A percentile compares a stretch with the other conserved stretches of the same genome.
Evolutionary conservation across 208 protist genomes (phyloP).

Genomic region (Trypanosoma brucei): DNA sequence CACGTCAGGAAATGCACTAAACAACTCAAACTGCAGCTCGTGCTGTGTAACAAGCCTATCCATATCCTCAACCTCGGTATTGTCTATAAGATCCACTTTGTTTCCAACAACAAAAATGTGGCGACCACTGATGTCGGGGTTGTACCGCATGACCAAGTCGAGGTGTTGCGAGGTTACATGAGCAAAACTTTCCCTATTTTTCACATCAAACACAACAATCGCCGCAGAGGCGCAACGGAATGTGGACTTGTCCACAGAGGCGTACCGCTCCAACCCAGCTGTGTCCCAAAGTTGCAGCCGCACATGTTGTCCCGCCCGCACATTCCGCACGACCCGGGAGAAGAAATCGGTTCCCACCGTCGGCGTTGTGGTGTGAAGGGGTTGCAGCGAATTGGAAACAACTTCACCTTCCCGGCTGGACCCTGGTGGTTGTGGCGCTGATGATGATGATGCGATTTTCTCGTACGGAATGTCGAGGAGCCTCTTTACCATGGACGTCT

Average conservation of each 20-base stretch:
- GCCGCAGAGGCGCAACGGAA: constrained; percentile 89
- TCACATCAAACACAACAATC: constrained; percentile 96
- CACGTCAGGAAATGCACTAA: constrained; percentile 32
- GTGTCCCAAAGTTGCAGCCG: constrained; percentile 79
- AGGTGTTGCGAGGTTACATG: constrained; percentile 37
- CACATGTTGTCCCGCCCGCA: constrained; percentile 29
- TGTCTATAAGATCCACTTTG: constrained; percentile 43
- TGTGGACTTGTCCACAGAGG: constrained; percentile 85
- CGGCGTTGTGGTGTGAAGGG: constrained; percentile 14
- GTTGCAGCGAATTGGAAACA: constrained; percentile 2
- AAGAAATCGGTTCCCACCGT: constrained; percentile 71
- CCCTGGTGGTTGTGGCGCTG: background rate
- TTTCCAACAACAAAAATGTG: constrained; percentile 50
- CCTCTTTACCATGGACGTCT: constrained; percentile 58
- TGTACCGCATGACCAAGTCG: constrained; percentile 21
- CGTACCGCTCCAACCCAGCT: constrained; percentile 93
- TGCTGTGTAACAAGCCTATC: background rate
- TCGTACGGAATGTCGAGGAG: constrained; percentile 22
- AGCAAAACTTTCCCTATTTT: constrained; percentile 84
- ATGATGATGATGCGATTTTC: constrained; percentile 4
- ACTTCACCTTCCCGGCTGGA: background rate
- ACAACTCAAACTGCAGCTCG: constrained; percentile 28
- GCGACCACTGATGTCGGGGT: constrained; percentile 32
- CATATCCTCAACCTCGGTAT: background rate
- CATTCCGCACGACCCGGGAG: constrained; percentile 28